Evolutionary conservation across 306 rosid genomes (phyloP).

Genomic region (Oemleria cerasiformis): DNA sequence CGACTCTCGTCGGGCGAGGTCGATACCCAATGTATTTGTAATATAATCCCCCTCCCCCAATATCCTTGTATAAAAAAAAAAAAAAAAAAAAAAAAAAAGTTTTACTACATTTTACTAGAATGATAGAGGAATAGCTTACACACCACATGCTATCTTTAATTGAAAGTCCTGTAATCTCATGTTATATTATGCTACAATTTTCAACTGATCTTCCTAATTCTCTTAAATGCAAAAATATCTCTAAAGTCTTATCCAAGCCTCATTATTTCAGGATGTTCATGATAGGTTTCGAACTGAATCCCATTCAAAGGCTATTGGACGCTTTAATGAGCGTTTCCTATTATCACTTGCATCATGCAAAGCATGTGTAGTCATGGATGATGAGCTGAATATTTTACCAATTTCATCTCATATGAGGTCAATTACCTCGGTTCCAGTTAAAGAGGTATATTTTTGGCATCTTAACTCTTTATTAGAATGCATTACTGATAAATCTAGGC

Average conservation of each 20-base stretch:
- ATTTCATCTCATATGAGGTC: slow-evolving; percentile 91
- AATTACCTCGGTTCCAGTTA: slow-evolving; percentile 54
- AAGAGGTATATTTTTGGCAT: slow-evolving; percentile 56
- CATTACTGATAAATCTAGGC: neutral
- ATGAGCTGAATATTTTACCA: slow-evolving; percentile 83
- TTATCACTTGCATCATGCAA: slow-evolving; percentile 86
- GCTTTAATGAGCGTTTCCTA: slow-evolving; percentile 93
- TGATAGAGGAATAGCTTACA: neutral
- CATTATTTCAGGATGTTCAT: slow-evolving; percentile 77
- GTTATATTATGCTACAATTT: neutral
- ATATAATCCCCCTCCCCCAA: no score
- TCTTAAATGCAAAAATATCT: neutral
- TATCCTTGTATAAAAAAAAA: no score
- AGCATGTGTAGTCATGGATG: slow-evolving; percentile 87
- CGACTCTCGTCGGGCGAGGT: no score
- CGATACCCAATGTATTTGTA: no score
- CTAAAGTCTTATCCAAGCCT: slow-evolving; percentile 1
- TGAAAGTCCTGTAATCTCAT: neutral
- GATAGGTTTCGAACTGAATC: slow-evolving; percentile 95
- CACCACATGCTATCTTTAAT: neutral
- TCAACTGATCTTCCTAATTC: neutral
- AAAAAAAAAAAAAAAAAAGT: no score
- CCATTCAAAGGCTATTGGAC: slow-evolving; percentile 71
- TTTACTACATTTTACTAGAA: neutral
- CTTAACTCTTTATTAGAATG: slow-evolving; percentile 1